A percentile compares a stretch with the other conserved stretches of the same genome.
phyloP scores from a whole-genome alignment of 2,329 filamentous ascomycete species.

The Leptographium procerum region DNA sequence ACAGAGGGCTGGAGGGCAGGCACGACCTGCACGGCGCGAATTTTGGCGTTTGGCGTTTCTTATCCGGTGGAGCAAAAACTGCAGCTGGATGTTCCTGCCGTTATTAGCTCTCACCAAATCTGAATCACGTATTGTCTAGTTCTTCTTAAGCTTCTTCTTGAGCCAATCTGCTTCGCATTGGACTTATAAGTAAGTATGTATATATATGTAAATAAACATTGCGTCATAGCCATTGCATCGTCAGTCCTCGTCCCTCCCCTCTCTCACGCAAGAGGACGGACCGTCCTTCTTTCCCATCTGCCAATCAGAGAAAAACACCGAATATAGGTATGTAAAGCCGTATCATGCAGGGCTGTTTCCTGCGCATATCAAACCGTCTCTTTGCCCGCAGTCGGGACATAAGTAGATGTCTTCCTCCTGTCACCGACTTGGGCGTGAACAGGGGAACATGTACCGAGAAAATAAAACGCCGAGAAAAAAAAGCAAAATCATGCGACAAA shows the following conservation, averaged over 20 bases:
- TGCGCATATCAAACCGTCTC: neutral
- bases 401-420: neutral
- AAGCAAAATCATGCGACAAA: neutral
- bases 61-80: neutral
- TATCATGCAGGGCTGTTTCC: neutral
- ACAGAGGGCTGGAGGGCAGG: neutral
- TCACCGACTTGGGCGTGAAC: neutral
- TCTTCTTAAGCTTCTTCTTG: neutral
- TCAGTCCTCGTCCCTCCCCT: neutral
- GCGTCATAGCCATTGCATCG: slow-evolving; percentile 1
- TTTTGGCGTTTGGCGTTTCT: neutral
- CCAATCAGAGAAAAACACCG: neutral
- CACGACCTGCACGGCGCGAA: neutral
- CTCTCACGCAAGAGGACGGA: neutral
- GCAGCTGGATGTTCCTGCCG: neutral
- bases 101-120: neutral
- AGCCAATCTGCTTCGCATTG: neutral
- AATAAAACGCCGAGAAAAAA: neutral
- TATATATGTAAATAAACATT: slow-evolving; percentile 1
- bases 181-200: neutral
- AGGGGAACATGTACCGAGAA: neutral
- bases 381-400: neutral
- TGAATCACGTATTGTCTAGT: neutral
- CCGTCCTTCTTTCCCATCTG: neutral
- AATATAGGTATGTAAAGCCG: neutral